These are phyloP conservation scores for Metschnikowia cubensis DNA, from an alignment of 805 yeast species.

Conservation along the genomic window DNA sequence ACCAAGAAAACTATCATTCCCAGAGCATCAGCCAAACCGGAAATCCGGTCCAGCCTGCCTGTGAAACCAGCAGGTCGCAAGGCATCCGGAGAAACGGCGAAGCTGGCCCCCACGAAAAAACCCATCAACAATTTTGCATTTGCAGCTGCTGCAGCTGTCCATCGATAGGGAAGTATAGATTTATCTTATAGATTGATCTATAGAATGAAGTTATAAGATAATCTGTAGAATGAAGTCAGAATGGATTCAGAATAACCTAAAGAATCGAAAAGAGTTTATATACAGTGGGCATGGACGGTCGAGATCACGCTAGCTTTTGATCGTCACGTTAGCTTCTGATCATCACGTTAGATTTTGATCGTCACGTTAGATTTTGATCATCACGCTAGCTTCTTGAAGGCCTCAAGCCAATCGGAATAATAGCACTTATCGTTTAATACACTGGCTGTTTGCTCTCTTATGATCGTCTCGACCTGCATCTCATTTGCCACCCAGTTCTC, in stretches of 20 bases:
- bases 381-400: slow-evolving; percentile 16
- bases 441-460: slow-evolving; percentile 29
- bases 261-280: too few relatives aligned
- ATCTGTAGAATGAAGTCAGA: neutral
- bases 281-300: too few relatives aligned
- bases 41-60: neutral
- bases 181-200: neutral
- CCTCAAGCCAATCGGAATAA: slow-evolving; percentile 34
- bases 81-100: neutral
- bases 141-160: slow-evolving; percentile 46
- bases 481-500: slow-evolving; percentile 39
- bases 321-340: slow-evolving; percentile 1
- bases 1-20: neutral
- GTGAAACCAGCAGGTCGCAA: slow-evolving; percentile 1
- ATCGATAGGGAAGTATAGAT: slow-evolving; percentile 5
- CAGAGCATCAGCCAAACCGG: neutral
- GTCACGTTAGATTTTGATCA: neutral
- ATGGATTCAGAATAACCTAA: neutral
- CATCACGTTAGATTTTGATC: too few relatives aligned
- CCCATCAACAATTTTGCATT: slow-evolving; percentile 36
- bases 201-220: neutral
- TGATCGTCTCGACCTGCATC: slow-evolving; percentile 28
- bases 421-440: slow-evolving; percentile 36
- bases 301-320: too few relatives aligned
- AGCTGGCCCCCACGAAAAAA: slow-evolving; percentile 5